These are phyloP conservation scores for Stachybotrys elegans DNA, from an alignment of 2,329 filamentous ascomycete genomes.

Conservation along the genomic window DNA sequence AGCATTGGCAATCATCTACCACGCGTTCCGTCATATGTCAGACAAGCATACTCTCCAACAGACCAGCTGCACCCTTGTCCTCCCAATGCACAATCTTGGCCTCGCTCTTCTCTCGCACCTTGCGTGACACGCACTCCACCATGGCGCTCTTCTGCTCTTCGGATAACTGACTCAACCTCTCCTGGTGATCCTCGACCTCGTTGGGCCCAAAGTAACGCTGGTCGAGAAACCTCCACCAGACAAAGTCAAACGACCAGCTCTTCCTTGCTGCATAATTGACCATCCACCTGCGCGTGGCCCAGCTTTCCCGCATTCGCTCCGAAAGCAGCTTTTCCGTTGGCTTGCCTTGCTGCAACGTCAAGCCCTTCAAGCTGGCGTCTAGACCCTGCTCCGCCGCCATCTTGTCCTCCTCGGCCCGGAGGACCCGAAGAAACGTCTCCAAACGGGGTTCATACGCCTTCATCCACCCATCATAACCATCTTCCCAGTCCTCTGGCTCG, in stretches of 20 bases:
- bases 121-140: conserved; percentile 17
- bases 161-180: conserved; percentile 16
- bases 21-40: conserved; percentile 2
- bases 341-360: neutral
- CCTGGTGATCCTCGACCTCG: conserved; percentile 11
- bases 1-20: too few relatives aligned
- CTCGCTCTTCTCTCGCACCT: conserved; percentile 9
- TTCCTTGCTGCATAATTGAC: conserved; percentile 30
- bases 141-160: conserved; percentile 14
- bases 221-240: conserved; percentile 33
- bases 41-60: conserved; percentile 1
- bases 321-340: conserved; percentile 16
- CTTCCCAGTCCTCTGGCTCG: conserved; percentile 24
- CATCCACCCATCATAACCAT: conserved; percentile 23
- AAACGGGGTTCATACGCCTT: conserved; percentile 25
- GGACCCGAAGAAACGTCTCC: conserved; percentile 23
- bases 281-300: conserved; percentile 26
- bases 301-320: conserved; percentile 27
- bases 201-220: conserved; percentile 23
- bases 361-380: neutral
- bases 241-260: conserved; percentile 30
- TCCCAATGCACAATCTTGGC: conserved; percentile 8
- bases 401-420: conserved; percentile 15
- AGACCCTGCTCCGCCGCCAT: neutral
- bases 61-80: conserved; percentile 4